These are phyloP conservation scores for Scedosporium dehoogii DNA, from an alignment of 2,329 filamentous ascomycete species.

Conservation along the genomic window DNA sequence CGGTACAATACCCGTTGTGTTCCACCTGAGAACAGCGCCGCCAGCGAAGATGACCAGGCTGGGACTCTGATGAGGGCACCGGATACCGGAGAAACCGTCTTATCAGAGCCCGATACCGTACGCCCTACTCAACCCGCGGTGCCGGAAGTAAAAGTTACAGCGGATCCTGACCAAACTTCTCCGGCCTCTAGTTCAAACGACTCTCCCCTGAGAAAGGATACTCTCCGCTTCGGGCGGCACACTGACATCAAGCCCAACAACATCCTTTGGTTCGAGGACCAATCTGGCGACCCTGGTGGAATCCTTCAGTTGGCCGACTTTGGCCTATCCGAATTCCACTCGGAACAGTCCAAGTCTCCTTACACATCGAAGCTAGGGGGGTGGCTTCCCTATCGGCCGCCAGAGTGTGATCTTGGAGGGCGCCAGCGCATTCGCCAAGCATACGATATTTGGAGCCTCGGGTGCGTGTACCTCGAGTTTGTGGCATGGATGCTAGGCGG, in stretches of 20 bases:
- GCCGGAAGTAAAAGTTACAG: too few species aligned
- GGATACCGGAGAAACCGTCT: too few species aligned
- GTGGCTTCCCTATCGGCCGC: neutral
- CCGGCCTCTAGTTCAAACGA: neutral
- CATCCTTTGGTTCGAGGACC: neutral
- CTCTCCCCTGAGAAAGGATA: neutral
- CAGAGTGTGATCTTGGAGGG: neutral
- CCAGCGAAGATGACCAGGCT: too few species aligned
- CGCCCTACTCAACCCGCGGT: too few species aligned
- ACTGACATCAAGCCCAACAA: neutral
- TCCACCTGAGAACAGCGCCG: neutral
- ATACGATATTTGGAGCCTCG: slow-evolving; percentile 20
- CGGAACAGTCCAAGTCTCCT: neutral
- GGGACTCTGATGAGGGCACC: neutral
- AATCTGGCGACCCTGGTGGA: neutral
- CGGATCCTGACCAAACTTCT: neutral
- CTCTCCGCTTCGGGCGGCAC: neutral
- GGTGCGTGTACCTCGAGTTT: slow-evolving; percentile 18
- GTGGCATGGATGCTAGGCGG: slow-evolving; percentile 12
- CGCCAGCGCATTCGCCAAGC: neutral
- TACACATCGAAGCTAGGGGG: neutral
- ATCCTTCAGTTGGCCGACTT: neutral
- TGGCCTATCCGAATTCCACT: neutral
- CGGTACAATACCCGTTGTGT: neutral
- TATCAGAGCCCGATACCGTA: too few species aligned